phyloP scores from a whole-genome alignment of 768 basidiomycete species.

The Amyloporia xantha region DNA sequence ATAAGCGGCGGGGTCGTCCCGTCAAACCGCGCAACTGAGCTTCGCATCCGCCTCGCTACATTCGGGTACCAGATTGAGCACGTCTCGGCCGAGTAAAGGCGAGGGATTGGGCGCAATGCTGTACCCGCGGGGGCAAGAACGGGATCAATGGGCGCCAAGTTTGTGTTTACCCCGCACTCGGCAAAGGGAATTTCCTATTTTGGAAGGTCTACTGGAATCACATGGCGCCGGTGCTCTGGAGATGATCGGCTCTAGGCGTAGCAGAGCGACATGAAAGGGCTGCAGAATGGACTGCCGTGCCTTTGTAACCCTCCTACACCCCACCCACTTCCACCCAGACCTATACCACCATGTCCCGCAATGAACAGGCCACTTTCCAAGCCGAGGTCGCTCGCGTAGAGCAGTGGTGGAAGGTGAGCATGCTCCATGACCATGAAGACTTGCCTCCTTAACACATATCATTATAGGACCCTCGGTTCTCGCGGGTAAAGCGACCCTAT shows the following conservation, averaged over 20 bases:
- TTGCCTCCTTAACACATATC: not conserved
- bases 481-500: constrained; percentile 84
- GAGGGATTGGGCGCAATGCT: constrained; percentile 9
- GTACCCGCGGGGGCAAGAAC: constrained; percentile 6
- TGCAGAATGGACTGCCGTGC: constrained; percentile 6
- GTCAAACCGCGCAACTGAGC: not conserved
- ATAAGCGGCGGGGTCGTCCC: constrained; percentile 5
- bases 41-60: not conserved
- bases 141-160: not conserved
- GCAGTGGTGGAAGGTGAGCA: constrained; percentile 83
- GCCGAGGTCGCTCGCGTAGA: constrained; percentile 82
- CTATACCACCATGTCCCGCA: constrained; percentile 38
- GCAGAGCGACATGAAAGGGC: constrained; percentile 7
- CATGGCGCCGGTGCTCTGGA: constrained; percentile 8
- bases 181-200: not conserved
- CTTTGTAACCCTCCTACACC: constrained; percentile 14
- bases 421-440: not conserved
- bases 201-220: constrained; percentile 5
- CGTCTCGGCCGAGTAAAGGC: constrained; percentile 13
- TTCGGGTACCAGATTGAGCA: not conserved
- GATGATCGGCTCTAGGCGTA: constrained; percentile 15
- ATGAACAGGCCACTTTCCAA: constrained; percentile 64
- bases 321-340: constrained; percentile 1
- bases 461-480: constrained; percentile 76
- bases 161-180: constrained; percentile 5